Base-by-base conservation (phyloP, 352 stramenopile species). In the Pythium inflatum region DNA sequence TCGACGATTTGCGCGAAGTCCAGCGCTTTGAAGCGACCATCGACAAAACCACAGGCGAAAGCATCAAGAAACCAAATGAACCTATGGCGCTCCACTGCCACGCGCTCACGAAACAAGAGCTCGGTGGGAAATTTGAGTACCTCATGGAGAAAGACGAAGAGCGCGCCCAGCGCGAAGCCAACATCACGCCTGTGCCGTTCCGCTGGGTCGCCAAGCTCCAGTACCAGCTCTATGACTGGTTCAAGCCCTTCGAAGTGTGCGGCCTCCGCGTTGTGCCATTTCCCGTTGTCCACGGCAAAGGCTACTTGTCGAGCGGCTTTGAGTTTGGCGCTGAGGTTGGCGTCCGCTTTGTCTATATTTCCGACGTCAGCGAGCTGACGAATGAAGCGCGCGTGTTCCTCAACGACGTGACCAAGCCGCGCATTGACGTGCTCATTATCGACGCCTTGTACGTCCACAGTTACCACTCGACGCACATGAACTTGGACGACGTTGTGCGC, bases 401-500 rank as follows among this genome's bases (percentile, higher is more conserved):
- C 14, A 88, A 83, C 30, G 85, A 92, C 62, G 16, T 53, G 11
- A 68, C 46, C 28, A 83, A 81, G 61, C 76, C 80, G 8, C 62
- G 40, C 13, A 92, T 97, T 62, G 90, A 96, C 62, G 71, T 93
- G 38, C 70, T 97, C 31, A 71, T 97, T 53, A 91, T 97, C 41
- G 90, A 97, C 50, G 84, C 87, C 9, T 67, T 97, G 18, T 89
- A 91, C 65, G 36, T 90, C 13, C 73, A 87, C n/a, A 88, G 84
- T 51, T 88, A 74, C 43, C 89, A 97, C 67, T 84, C 76, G 51
- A 97, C 88, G 48, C 89, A 97, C 76, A 93, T 97, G 84, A 95
- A 90, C 55, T 66, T 95, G 53, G 33, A 79, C 38, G 82, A 92
- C 51, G 88, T 90, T 25, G 58, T 94, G 12, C 67, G 77, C 22